These are phyloP conservation scores for Ramicandelaber brevisporus DNA, from an alignment of 192 early-diverging fungal genomes.

Conservation along the genomic window DNA sequence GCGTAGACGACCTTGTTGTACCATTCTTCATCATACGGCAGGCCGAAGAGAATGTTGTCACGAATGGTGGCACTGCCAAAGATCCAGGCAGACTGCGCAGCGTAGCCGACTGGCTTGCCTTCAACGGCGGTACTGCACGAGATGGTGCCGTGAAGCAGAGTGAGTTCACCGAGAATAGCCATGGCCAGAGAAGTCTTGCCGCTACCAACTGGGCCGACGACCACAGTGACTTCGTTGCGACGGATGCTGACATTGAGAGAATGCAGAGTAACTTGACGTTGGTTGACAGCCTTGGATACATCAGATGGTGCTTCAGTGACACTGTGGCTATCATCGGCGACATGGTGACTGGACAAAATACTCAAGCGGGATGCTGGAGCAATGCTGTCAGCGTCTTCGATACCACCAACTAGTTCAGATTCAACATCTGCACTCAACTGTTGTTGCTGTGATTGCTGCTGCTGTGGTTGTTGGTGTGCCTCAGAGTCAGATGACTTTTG, in stretches of 20 bases:
- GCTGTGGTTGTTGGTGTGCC: neutral
- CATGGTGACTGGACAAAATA: too few relatives aligned
- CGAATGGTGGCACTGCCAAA: conserved; percentile 23
- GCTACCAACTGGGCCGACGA: conserved; percentile 16
- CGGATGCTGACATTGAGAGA: conserved; percentile 8
- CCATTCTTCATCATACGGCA: conserved; percentile 13
- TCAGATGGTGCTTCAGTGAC: too few relatives aligned
- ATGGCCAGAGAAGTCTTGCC: conserved; percentile 19
- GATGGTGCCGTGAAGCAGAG: conserved; percentile 9
- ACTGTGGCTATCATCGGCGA: too few relatives aligned
- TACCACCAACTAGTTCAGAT: too few relatives aligned
- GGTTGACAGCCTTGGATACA: too few relatives aligned
- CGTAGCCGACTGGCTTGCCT: conserved; percentile 6
- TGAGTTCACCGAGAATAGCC: conserved; percentile 15
- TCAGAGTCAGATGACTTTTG: neutral
- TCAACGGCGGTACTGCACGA: conserved; percentile 5
- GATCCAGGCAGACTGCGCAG: conserved; percentile 26
- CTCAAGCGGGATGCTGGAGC: too few relatives aligned
- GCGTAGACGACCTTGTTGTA: conserved; percentile 25
- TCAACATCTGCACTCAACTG: too few relatives aligned
- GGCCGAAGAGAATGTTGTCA: conserved; percentile 53
- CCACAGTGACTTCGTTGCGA: conserved; percentile 8
- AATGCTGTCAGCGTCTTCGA: too few relatives aligned
- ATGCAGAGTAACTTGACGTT: conserved; percentile 6
- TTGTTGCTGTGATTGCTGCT: too few relatives aligned